Evolutionary conservation across 805 yeast genomes (phyloP).

Genomic region (Candida tibetensis): DNA sequence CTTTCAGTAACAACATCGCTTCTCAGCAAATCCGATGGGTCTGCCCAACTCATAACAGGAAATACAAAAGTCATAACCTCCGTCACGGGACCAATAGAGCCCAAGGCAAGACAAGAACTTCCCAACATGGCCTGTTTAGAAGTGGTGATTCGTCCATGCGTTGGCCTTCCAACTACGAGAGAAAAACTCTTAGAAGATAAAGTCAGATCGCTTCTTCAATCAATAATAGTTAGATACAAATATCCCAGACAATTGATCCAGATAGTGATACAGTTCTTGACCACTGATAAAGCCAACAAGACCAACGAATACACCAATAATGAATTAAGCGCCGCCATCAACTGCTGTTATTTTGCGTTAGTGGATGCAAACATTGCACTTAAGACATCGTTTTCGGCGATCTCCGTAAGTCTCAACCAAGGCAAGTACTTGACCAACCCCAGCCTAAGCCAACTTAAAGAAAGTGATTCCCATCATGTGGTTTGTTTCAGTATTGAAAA

Average conservation of each 20-base stretch:
- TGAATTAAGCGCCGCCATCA: conserved; percentile 68
- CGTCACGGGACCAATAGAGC: conserved; percentile 89
- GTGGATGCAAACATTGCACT: conserved; percentile 78
- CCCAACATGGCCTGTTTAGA: conserved; percentile 79
- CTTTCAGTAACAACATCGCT: conserved; percentile 21
- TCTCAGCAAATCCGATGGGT: conserved; percentile 74
- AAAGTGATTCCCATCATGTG: conserved; percentile 59
- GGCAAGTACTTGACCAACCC: conserved; percentile 45
- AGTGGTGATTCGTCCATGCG: conserved; percentile 71
- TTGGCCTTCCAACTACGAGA: conserved; percentile 71
- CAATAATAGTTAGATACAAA: conserved; percentile 55
- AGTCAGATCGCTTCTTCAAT: conserved; percentile 56
- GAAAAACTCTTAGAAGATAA: conserved; percentile 77
- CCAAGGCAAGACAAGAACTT: conserved; percentile 75
- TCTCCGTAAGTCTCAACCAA: conserved; percentile 39
- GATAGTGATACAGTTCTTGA: conserved; percentile 40
- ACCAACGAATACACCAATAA: conserved; percentile 32
- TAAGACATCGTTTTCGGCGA: conserved; percentile 57
- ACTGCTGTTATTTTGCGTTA: conserved; percentile 71
- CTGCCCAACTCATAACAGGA: conserved; percentile 56
- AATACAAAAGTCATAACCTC: conserved; percentile 64
- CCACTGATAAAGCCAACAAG: conserved; percentile 21
- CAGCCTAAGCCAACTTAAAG: conserved; percentile 36
- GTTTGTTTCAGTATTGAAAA: conserved; percentile 57
- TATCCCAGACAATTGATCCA: conserved; percentile 72